These are phyloP conservation scores for Pichia gijzeniarum DNA, from an alignment of 805 yeast species.

Conservation along the genomic window DNA sequence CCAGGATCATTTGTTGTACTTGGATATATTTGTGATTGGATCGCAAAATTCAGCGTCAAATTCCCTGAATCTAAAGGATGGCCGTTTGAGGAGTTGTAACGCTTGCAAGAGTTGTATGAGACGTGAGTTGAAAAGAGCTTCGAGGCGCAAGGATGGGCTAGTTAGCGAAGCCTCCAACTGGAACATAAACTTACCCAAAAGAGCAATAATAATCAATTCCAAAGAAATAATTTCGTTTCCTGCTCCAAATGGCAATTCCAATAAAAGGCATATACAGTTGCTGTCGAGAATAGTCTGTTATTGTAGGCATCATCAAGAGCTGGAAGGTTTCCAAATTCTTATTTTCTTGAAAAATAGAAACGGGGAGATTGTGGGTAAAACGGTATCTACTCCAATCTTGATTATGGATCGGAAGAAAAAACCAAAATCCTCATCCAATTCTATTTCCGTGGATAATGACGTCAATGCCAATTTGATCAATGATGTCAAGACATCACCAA, in stretches of 20 bases:
- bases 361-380: conserved; percentile 64
- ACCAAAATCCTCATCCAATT: conserved; percentile 21
- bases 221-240: conserved; percentile 78
- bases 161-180: conserved; percentile 71
- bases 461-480: background rate
- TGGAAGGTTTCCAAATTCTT: conserved; percentile 73
- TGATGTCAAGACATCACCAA: background rate
- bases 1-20: conserved; percentile 48
- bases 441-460: conserved; percentile 1
- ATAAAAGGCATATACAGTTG: conserved; percentile 38
- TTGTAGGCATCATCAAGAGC: conserved; percentile 90
- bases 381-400: conserved; percentile 68
- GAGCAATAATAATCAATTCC: conserved; percentile 87
- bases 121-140: conserved; percentile 90
- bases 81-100: conserved; percentile 42
- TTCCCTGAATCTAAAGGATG: conserved; percentile 10
- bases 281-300: conserved; percentile 85
- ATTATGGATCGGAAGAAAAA: conserved; percentile 92
- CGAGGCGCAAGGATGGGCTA: conserved; percentile 80
- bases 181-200: conserved; percentile 63
- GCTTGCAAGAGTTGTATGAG: conserved; percentile 87
- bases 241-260: conserved; percentile 38
- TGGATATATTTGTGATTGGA: conserved; percentile 74
- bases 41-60: conserved; percentile 7
- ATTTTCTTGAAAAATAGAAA: conserved; percentile 57